phyloP scores from a whole-genome alignment of 2,329 filamentous ascomycete genomes.

The Scopulariopsis brevicaulis region DNA sequence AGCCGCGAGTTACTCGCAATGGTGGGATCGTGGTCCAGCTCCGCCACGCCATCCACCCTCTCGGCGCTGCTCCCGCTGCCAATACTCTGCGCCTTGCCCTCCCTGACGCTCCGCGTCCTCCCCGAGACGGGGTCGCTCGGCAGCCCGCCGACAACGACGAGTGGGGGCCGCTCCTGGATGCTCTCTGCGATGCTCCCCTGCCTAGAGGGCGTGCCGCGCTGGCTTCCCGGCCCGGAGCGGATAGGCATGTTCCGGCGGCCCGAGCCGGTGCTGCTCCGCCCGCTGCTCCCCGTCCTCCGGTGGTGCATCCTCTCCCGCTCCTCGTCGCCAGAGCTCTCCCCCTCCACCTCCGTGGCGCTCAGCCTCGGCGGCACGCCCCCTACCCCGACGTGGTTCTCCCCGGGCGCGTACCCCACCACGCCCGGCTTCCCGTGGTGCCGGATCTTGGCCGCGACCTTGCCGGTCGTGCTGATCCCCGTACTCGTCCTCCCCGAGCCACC shows the following conservation, averaged over 20 bases:
- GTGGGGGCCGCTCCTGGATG: constrained; percentile 19
- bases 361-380: constrained; percentile 81
- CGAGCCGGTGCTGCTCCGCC: constrained; percentile 55
- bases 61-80: constrained; percentile 42
- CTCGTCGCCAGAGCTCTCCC: constrained; percentile 72
- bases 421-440: constrained; percentile 75
- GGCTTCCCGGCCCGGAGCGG: constrained; percentile 34
- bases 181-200: constrained; percentile 33
- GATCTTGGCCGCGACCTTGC: constrained; percentile 73
- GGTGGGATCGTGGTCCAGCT: constrained; percentile 35
- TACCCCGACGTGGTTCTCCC: constrained; percentile 61
- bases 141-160: neutral
- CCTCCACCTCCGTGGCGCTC: constrained; percentile 91
- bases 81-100: constrained; percentile 10
- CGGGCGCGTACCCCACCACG: constrained; percentile 67
- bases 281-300: constrained; percentile 63
- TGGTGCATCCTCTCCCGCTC: constrained; percentile 37
- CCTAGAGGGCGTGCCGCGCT: neutral
- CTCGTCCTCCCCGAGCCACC: constrained; percentile 40
- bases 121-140: constrained; percentile 29
- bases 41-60: constrained; percentile 47
- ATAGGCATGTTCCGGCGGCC: constrained; percentile 36
- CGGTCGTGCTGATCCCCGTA: constrained; percentile 48
- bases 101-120: constrained; percentile 32
- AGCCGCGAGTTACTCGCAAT: constrained; percentile 47